Percentiles rank a stretch among this genome's conserved stretches.
Evolutionary conservation across 139 green algal genomes (phyloP).

Genomic region (Pseudopediastrum boryanum): DNA sequence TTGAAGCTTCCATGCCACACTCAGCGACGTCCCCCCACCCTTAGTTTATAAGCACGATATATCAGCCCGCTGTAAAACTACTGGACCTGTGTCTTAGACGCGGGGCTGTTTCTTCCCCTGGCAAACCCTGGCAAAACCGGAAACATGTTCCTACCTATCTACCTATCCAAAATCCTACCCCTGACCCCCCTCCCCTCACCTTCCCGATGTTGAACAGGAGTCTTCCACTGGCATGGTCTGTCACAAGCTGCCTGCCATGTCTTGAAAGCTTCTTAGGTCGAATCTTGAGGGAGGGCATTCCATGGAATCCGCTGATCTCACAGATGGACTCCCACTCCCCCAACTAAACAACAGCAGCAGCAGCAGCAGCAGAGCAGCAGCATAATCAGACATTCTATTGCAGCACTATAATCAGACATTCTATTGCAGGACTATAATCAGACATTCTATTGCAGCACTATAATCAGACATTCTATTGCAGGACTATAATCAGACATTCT

Average conservation of each 20-base stretch:
- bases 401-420: too few species aligned
- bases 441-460: too few species aligned
- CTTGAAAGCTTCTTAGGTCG: conserved; percentile 37
- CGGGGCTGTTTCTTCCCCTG: too few species aligned
- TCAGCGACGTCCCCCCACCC: neutral
- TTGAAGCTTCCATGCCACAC: too few species aligned
- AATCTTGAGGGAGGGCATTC: conserved; percentile 47
- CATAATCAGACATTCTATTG: neutral
- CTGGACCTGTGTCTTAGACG: too few species aligned
- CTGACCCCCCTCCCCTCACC: too few species aligned
- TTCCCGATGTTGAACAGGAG: conserved; percentile 37
- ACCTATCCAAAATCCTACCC: too few species aligned
- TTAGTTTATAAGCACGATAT: neutral
- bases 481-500: neutral
- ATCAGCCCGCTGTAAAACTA: neutral
- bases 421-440: neutral
- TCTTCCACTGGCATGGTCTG: conserved; percentile 9
- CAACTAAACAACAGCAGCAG: neutral
- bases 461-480: too few species aligned
- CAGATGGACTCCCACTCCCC: conserved; percentile 42
- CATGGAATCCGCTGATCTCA: conserved; percentile 35
- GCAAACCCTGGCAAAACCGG: too few species aligned
- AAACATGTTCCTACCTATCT: too few species aligned
- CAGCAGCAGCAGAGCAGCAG: neutral
- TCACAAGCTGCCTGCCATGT: conserved; percentile 34